Base-by-base conservation (phyloP, 1,284 basidiomycete genomes). In the Afroboletus lepidellus region DNA sequence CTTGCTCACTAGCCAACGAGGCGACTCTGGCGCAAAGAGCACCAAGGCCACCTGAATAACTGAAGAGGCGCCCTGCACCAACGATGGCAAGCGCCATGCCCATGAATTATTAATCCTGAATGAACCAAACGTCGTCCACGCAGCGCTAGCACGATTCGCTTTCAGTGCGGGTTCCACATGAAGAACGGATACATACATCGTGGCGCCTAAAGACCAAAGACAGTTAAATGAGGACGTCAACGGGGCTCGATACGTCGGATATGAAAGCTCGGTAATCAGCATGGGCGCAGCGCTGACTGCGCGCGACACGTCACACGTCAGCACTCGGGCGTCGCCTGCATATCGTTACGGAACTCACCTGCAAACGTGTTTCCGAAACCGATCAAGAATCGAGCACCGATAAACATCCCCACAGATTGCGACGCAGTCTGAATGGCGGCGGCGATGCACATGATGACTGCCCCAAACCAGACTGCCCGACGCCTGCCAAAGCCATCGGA, bases 311-410 rank as follows among this genome's bases (percentile, higher is more conserved):
- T 12, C 20, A 41, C 12, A 38, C 29, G 11, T 34, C 16, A 15
- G 33, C 33, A n/a, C 13, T 5, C 15, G 13, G 16, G 13, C 16
- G n/a, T 16, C 16, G 33, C 6, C 27, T 16, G 13, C 3, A 34
- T 13, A 41, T 25, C 23, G 39, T 41, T 37, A 20, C 20, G 25
- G 12, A 32, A 64, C 72, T 64, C 57, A 73, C 79, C 72, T 53
- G 85, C 86, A 62, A 90, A 87, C 8, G 85, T 84, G 42, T 89
- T 74, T 53, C 90, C 90, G 64, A 90, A 89, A 47, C 90, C 90
- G 59, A 92, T 86, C 56, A 90, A 72, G 75, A 87, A 88, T 57
- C 87, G 80, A 64, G 87, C 83, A 55, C 84, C 85, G 59, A 92
- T 88, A 73, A 92, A 92, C 86, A 90, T 90, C 60, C 80, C 79